Base-by-base conservation (phyloP, 2,329 filamentous ascomycete genomes). In the Cytospora piceicola region DNA sequence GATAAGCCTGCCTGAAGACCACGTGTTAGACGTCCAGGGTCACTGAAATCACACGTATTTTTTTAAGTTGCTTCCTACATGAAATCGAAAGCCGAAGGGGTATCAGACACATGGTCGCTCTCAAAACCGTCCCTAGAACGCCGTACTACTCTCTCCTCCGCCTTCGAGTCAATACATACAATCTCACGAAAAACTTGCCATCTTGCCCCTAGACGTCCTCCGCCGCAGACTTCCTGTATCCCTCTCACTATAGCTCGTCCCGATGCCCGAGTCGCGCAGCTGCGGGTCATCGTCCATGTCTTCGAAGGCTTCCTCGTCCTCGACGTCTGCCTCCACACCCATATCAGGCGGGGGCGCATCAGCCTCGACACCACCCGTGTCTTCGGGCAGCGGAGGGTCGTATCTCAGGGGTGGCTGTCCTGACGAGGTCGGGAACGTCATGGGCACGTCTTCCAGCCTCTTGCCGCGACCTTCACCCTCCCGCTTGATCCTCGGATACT, bases 181-280 rank as follows among this genome's bases (percentile, higher is more conserved):
- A 7, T 5, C n/a, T 49, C 46, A 49, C 1, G 24, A 29, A 22
- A 20, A 29, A 30, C 51, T 51, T 8, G 51, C 27, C 36, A 56
- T 15, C 17, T 59, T 63, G 12, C 67, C 29, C 20, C 46, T 22
- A 1, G 67, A 68, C 4, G 58, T 49, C 58, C 65, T 59, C 42
- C 67, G 51, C 61, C 67, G 49, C 7, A 68, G 17, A 3, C 46
- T 29, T 12, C 58, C 59, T 12, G 46, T n/a, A 39, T 65, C 67
- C 51, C 65, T 65, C 52, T 68, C 67, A 22, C 78, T 80, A 66
- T 78, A 83, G 67, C 85, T 86, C 30, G 85, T 88, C 4, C 85
- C 85, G 64, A 84, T 73, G 0, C 84, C 85, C 22, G 80, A 83
- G 70, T 84, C 82, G 11, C 76, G 72, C 70, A 62, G 75, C 56